These are phyloP conservation scores for Penicillium chermesinum DNA, from an alignment of 495 filamentous ascomycete species.

Conservation along the genomic window DNA sequence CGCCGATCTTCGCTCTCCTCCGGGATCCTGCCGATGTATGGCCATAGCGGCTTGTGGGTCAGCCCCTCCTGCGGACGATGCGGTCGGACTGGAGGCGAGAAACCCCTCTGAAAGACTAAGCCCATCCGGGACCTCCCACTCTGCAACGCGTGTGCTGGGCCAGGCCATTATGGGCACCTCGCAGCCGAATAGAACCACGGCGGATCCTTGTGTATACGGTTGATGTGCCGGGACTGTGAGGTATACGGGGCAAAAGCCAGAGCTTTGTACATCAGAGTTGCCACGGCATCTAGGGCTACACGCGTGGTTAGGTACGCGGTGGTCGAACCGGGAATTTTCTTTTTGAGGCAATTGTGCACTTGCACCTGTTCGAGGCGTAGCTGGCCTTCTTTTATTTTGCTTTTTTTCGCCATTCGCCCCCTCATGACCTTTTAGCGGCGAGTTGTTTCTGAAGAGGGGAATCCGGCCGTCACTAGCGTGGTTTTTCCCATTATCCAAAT, in stretches of 20 bases:
- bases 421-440: too few species aligned
- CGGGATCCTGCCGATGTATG: constrained; percentile 17
- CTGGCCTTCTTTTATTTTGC: background rate
- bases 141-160: background rate
- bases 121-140: background rate
- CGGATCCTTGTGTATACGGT: constrained; percentile 4
- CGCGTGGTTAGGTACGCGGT: background rate
- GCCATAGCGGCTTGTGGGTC: constrained; percentile 24
- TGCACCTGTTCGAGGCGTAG: constrained; percentile 8
- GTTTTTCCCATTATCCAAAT: constrained; percentile 12
- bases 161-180: background rate
- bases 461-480: constrained; percentile 14
- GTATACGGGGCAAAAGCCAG: constrained; percentile 4
- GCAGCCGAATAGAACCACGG: constrained; percentile 1
- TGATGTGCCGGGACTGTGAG: constrained; percentile 13
- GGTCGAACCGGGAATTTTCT: background rate
- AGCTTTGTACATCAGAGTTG: background rate
- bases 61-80: constrained; percentile 14
- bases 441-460: background rate
- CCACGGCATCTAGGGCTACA: background rate
- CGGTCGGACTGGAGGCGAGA: constrained; percentile 12
- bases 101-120: constrained; percentile 7
- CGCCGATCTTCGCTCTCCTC: constrained; percentile 12
- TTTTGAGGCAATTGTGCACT: constrained; percentile 3
- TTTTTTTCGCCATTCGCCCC: too few species aligned